Conservation (phyloP, 495 filamentous ascomycete genomes). For the Penicillium simplicissimum region DNA sequence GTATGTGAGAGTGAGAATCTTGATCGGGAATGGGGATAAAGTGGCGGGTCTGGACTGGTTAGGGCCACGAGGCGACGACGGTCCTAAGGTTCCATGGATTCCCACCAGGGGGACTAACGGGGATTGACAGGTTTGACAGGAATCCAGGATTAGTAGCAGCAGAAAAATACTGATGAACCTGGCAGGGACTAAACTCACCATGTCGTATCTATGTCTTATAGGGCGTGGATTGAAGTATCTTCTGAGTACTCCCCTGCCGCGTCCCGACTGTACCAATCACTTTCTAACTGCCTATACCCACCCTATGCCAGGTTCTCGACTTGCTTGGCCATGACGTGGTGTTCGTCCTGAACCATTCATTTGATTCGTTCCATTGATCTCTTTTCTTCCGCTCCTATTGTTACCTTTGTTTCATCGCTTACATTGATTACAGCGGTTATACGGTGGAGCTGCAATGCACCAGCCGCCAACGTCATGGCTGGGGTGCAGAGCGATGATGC, state of each 20-base stretch:
- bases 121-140: neutral
- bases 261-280: too few species aligned
- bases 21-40: neutral
- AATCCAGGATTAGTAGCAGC: neutral
- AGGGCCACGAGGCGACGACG: constrained; percentile 11
- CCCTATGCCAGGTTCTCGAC: neutral
- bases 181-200: neutral
- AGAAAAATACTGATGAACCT: neutral
- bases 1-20: too few species aligned
- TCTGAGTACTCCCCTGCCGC: neutral
- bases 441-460: constrained; percentile 11
- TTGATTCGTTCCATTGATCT: neutral
- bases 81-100: constrained; percentile 24
- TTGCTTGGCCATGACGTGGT: constrained; percentile 12
- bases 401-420: neutral
- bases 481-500: neutral
- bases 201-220: neutral
- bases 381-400: neutral
- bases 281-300: neutral
- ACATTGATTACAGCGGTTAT: neutral
- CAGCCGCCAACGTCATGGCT: constrained; percentile 36
- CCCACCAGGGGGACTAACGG: neutral
- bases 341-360: constrained; percentile 1
- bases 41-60: constrained; percentile 13
- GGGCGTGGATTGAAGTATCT: neutral